These are phyloP conservation scores for Strigomonas culicis DNA, from an alignment of 208 protist species.

Conservation along the genomic window DNA sequence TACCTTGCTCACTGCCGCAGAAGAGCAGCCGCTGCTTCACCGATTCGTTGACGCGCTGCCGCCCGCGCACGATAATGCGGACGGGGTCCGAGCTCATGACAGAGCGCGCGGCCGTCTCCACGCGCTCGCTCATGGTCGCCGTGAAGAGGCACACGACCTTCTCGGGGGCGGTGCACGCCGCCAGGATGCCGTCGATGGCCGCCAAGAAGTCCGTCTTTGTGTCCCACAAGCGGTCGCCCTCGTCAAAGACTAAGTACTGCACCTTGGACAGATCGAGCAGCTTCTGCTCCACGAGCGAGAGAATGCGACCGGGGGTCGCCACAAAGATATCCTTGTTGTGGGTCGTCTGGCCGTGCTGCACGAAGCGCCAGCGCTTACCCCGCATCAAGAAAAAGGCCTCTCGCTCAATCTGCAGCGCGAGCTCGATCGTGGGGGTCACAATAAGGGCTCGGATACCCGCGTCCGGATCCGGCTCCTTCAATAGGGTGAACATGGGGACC, in stretches of 20 bases:
- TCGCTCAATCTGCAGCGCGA: conserved; percentile 95
- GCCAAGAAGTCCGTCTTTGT: conserved; percentile 66
- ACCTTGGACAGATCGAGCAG: conserved; percentile 67
- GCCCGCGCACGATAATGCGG: conserved; percentile 90
- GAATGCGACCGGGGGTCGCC: conserved; percentile 83
- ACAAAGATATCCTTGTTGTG: conserved; percentile 92
- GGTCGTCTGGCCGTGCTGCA: conserved; percentile 87
- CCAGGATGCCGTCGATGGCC: conserved; percentile 88
- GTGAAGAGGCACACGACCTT: conserved; percentile 91
- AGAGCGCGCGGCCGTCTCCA: conserved; percentile 90
- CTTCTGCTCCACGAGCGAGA: conserved; percentile 76
- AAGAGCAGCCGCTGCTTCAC: conserved; percentile 93
- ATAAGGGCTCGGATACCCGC: conserved; percentile 92
- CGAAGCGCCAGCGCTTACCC: conserved; percentile 83
- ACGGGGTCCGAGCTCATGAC: conserved; percentile 91
- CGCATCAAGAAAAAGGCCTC: conserved; percentile 89
- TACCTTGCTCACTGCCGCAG: conserved; percentile 96
- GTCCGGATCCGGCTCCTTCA: conserved; percentile 65
- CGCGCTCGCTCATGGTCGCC: conserved; percentile 90
- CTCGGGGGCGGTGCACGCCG: conserved; percentile 63
- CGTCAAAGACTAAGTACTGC: conserved; percentile 96
- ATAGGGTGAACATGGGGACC: conserved; percentile 90
- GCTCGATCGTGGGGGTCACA: conserved; percentile 95
- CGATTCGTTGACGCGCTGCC: conserved; percentile 67
- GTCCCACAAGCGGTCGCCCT: conserved; percentile 97